Evolutionary conservation across 352 stramenopile species (phyloP).

Genomic region (Globisporangium mamillatum): DNA sequence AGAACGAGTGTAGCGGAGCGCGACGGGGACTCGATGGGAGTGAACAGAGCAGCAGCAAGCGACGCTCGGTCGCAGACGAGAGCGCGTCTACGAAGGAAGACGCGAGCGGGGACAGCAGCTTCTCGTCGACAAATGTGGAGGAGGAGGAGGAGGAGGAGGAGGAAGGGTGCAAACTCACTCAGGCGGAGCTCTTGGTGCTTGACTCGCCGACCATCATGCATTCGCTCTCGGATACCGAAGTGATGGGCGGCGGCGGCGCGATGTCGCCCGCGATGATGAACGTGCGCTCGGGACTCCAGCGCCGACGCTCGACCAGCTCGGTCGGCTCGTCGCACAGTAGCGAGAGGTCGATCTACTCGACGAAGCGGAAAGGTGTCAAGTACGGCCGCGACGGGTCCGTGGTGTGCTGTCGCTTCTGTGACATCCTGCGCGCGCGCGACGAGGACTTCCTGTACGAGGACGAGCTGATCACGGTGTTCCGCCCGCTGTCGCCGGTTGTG

Average conservation of each 20-base stretch:
- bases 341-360: slow-evolving; percentile 36
- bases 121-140: slow-evolving; percentile 14
- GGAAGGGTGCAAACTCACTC: slow-evolving; percentile 10
- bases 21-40: not conserved
- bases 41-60: not conserved
- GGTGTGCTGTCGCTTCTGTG: slow-evolving; percentile 78
- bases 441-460: slow-evolving; percentile 84
- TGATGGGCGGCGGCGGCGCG: slow-evolving; percentile 25
- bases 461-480: slow-evolving; percentile 73
- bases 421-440: slow-evolving; percentile 62
- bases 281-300: slow-evolving; percentile 7
- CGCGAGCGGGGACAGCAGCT: slow-evolving; percentile 17
- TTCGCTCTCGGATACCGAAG: slow-evolving; percentile 46
- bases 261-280: slow-evolving; percentile 12
- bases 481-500: slow-evolving; percentile 61
- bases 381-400: slow-evolving; percentile 63
- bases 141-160: slow-evolving; percentile 10
- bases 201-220: slow-evolving; percentile 23
- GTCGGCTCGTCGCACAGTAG: slow-evolving; percentile 20
- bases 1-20: not conserved
- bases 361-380: slow-evolving; percentile 70
- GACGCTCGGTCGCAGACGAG: not conserved
- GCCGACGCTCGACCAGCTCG: slow-evolving; percentile 16
- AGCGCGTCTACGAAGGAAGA: slow-evolving; percentile 4
- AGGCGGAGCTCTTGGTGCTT: slow-evolving; percentile 2